These are phyloP conservation scores for Alternaria arborescens DNA, from an alignment of 2,329 filamentous ascomycete genomes.

Conservation along the genomic window DNA sequence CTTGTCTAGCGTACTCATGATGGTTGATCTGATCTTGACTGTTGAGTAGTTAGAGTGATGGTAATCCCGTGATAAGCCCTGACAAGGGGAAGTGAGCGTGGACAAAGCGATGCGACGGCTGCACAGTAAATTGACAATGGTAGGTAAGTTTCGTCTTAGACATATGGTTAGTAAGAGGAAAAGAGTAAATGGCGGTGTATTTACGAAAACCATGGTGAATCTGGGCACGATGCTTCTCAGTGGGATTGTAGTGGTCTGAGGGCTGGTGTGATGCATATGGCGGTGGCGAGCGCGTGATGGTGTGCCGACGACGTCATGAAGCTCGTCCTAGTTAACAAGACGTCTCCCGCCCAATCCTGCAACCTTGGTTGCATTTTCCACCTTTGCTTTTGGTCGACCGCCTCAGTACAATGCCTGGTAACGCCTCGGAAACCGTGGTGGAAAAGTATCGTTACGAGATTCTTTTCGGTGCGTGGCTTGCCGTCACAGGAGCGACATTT, in stretches of 20 bases:
- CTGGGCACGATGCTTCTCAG: neutral
- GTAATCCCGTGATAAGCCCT: neutral
- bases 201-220: neutral
- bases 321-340: conserved; percentile 5
- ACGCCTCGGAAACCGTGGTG: conserved; percentile 23
- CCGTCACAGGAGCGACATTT: conserved; percentile 45
- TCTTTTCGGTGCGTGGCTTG: conserved; percentile 38
- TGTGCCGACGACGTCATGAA: conserved; percentile 22
- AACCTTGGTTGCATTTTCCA: neutral
- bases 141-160: neutral
- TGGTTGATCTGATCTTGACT: neutral
- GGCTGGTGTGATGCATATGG: conserved; percentile 10
- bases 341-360: neutral
- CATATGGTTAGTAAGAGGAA: neutral
- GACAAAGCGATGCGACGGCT: neutral
- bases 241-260: neutral
- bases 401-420: conserved; percentile 24
- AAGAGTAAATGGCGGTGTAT: neutral
- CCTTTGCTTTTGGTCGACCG: neutral
- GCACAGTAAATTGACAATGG: neutral
- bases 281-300: conserved; percentile 16
- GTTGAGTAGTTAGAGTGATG: neutral
- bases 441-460: conserved; percentile 44
- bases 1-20: neutral
- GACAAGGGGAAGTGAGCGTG: neutral